Conservation (phyloP, 192 early-diverging fungal genomes). For the Backusella mclennaniae region DNA sequence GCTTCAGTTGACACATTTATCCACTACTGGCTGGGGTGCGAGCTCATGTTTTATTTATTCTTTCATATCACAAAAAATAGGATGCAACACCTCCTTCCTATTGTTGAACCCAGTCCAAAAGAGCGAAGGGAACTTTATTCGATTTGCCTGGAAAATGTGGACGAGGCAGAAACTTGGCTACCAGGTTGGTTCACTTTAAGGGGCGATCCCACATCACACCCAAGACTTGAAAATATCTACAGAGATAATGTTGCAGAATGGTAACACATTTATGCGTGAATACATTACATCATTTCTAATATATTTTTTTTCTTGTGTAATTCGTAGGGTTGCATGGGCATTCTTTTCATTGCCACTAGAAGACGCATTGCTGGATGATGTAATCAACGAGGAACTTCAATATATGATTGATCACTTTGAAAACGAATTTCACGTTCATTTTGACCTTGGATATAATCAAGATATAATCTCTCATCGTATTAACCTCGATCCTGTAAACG, state of each 20-base stretch:
- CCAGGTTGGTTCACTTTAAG: conserved; percentile 25
- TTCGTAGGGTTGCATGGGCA: conserved; percentile 30
- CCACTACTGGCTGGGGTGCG: conserved; percentile 33
- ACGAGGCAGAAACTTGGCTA: conserved; percentile 15
- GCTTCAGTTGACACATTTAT: conserved; percentile 14
- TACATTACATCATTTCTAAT: background rate
- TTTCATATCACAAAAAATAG: conserved; percentile 29
- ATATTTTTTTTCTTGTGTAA: background rate
- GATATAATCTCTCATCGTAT: conserved; percentile 21
- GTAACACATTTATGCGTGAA: background rate
- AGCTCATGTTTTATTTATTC: conserved; percentile 30
- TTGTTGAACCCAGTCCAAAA: background rate
- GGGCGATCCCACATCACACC: background rate
- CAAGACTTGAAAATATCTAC: conserved; percentile 8
- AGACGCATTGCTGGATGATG: background rate
- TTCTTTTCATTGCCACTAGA: conserved; percentile 23
- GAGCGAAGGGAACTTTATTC: conserved; percentile 20
- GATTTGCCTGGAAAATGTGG: conserved; percentile 16
- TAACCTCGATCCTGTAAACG: conserved; percentile 34
- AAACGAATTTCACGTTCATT: conserved; percentile 2
- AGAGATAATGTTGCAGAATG: conserved; percentile 35
- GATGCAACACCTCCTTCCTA: conserved; percentile 20
- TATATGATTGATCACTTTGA: conserved; percentile 24
- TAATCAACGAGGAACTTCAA: conserved; percentile 1
- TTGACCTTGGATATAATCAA: conserved; percentile 24